Percentiles rank a stretch among this genome's conserved stretches.
Conservation (phyloP, 345 rosid species). For the Citrus reticulata region DNA sequence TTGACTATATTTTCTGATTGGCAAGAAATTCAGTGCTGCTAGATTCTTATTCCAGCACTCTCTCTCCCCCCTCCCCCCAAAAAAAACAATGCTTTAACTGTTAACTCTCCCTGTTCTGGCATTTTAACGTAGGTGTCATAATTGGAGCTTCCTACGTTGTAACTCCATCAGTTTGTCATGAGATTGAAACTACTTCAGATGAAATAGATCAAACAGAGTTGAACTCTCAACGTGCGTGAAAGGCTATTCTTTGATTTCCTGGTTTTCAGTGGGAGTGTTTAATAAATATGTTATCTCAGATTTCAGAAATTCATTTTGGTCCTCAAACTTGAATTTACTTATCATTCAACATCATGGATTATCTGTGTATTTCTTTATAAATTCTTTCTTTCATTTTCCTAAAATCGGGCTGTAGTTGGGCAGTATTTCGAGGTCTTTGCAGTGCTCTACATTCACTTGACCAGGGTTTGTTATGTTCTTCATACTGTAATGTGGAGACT, state of each 20-base stretch:
- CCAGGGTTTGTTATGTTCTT: constrained; percentile 74
- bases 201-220: constrained; percentile 60
- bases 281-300: background rate
- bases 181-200: constrained; percentile 50
- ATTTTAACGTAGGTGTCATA: constrained; percentile 45
- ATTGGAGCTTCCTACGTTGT: constrained; percentile 65
- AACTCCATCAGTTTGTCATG: constrained; percentile 64
- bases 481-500: constrained; percentile 62
- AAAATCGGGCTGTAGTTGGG: constrained; percentile 6
- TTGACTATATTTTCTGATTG: background rate
- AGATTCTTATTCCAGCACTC: background rate
- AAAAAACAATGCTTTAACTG: background rate
- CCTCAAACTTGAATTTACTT: constrained; percentile 2
- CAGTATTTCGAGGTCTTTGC: constrained; percentile 87
- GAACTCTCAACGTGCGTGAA: constrained; percentile 63
- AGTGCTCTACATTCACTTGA: constrained; percentile 63
- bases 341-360: background rate
- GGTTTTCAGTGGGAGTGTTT: constrained; percentile 1
- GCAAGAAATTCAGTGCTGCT: background rate
- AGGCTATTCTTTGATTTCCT: constrained; percentile 7
- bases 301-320: constrained; percentile 11
- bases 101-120: constrained; percentile 2
- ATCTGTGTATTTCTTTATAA: background rate
- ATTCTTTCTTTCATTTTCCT: constrained; percentile 10
- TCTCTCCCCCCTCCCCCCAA: no score